Evolutionary conservation across 2,329 filamentous ascomycete species (phyloP).

Genomic region (Hypoxylon sp.): DNA sequence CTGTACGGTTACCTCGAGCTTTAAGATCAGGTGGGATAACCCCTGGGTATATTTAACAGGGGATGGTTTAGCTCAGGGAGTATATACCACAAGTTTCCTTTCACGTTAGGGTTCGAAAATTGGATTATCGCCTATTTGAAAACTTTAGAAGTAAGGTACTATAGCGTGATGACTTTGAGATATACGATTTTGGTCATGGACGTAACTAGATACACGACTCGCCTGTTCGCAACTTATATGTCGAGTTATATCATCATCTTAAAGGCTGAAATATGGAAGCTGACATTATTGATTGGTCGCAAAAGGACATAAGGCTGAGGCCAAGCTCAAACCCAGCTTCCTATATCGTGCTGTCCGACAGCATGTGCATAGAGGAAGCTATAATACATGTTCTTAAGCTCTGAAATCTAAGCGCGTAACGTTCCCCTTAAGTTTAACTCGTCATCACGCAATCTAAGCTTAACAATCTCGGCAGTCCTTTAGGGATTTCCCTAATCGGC

Average conservation of each 20-base stretch:
- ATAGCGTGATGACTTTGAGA: neutral
- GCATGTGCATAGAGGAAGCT: constrained; percentile 7
- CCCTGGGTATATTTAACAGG: neutral
- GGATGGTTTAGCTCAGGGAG: neutral
- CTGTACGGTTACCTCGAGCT: neutral
- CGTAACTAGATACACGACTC: neutral
- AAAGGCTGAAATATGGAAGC: neutral
- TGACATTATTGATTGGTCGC: neutral
- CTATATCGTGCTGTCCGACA: constrained; percentile 8
- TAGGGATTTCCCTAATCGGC: constrained; percentile 23
- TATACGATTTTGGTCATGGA: neutral
- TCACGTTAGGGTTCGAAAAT: neutral
- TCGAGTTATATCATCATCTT: neutral
- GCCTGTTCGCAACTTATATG: neutral
- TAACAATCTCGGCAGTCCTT: constrained; percentile 23
- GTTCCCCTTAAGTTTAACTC: constrained; percentile 38
- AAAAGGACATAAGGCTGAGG: constrained; percentile 26
- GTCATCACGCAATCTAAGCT: constrained; percentile 40
- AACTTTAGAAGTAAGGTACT: neutral
- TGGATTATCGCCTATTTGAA: neutral
- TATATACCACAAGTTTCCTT: neutral
- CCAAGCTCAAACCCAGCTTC: neutral
- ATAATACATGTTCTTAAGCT: constrained; percentile 11
- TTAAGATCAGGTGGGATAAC: neutral
- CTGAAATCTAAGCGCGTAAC: constrained; percentile 37